phyloP scores from a whole-genome alignment of 345 rosid species.

The Toxicodendron radicans region DNA sequence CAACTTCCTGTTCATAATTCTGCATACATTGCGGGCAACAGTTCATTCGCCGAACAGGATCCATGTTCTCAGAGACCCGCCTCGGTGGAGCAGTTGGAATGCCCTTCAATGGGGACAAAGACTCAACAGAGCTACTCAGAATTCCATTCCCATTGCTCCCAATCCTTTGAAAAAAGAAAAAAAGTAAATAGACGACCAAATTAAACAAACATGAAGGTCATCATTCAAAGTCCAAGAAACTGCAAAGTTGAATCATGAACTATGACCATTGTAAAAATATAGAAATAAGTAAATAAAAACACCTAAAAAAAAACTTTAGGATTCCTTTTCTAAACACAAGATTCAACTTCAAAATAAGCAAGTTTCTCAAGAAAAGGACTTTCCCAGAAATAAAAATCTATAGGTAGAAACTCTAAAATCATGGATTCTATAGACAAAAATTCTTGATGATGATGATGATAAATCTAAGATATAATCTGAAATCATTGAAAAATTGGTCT shows the following conservation, averaged over 20 bases:
- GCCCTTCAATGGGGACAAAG: constrained; percentile 58
- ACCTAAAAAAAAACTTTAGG: not conserved
- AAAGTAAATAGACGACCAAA: not conserved
- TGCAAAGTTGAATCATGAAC: not conserved
- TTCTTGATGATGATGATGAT: constrained; percentile 4
- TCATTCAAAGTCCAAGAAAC: constrained; percentile 5
- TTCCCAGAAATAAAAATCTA: too few relatives aligned
- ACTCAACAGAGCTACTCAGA: constrained; percentile 54
- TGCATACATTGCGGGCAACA: constrained; percentile 70
- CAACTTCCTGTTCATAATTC: constrained; percentile 67
- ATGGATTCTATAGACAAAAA: constrained; percentile 27
- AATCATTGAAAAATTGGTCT: not conserved
- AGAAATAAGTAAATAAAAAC: not conserved
- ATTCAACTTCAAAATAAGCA: constrained; percentile 7
- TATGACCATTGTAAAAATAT: not conserved
- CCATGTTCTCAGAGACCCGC: constrained; percentile 45
- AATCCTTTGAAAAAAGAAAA: constrained; percentile 40
- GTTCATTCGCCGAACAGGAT: constrained; percentile 42
- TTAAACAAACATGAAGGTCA: constrained; percentile 4
- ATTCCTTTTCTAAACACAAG: not conserved
- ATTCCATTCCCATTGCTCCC: constrained; percentile 59
- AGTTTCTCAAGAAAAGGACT: constrained; percentile 17
- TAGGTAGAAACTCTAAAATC: not conserved
- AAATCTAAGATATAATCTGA: not conserved
- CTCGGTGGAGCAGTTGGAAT: constrained; percentile 42